Evolutionary conservation across 352 stramenopile species (phyloP).

Genomic region (Phytophthora pini): DNA sequence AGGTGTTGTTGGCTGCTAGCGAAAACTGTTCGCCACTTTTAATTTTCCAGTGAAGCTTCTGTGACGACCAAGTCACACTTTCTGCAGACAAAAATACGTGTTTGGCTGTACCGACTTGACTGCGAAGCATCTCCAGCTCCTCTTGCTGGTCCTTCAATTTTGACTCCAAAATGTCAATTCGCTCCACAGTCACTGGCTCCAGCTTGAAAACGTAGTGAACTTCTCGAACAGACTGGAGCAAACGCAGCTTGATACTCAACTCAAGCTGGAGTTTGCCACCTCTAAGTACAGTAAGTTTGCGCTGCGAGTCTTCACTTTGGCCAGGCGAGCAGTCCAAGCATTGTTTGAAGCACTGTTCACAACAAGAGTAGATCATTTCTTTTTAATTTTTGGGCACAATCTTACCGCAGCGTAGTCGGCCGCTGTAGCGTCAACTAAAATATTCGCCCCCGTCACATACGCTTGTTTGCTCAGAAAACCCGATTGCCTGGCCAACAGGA

Average conservation of each 20-base stretch:
- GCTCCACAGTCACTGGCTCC: conserved; percentile 18
- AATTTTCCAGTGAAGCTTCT: conserved; percentile 3
- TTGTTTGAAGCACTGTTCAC: conserved; percentile 19
- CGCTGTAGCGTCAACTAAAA: conserved; percentile 22
- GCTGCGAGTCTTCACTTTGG: conserved; percentile 6
- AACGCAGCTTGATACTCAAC: conserved; percentile 15
- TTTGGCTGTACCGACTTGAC: neutral
- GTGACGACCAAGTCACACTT: neutral
- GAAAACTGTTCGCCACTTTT: conserved; percentile 1
- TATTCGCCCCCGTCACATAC: conserved; percentile 22
- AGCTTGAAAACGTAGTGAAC: conserved; percentile 22
- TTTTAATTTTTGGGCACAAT: neutral
- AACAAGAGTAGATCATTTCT: neutral
- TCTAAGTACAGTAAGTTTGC: neutral
- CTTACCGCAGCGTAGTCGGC: conserved; percentile 27
- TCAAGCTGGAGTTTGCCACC: conserved; percentile 10
- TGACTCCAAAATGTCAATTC: conserved; percentile 24
- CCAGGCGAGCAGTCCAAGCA: conserved; percentile 12
- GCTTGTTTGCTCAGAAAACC: conserved; percentile 23
- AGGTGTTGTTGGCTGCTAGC: conserved; percentile 1
- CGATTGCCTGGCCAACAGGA: conserved; percentile 13
- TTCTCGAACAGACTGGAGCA: conserved; percentile 15
- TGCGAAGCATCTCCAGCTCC: conserved; percentile 20
- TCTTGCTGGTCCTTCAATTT: conserved; percentile 32
- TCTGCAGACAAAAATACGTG: conserved; percentile 7